phyloP scores from a whole-genome alignment of 768 basidiomycete genomes.

The Mycena rebaudengoi region DNA sequence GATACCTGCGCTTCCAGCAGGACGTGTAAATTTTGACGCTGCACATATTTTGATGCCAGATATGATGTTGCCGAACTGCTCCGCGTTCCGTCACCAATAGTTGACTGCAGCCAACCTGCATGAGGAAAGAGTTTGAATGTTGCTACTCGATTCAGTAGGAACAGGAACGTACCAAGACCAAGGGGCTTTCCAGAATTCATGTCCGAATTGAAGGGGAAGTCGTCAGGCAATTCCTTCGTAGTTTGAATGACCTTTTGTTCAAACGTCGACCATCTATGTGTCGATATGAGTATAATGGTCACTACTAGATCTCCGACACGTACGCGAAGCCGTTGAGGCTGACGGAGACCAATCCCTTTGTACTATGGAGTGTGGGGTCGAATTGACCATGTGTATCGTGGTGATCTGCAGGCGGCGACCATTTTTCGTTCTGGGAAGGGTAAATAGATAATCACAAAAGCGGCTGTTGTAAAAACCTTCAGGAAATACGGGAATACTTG shows the following conservation, averaged over 20 bases:
- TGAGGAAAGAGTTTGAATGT: not conserved
- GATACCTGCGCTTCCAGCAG: slow-evolving; percentile 43
- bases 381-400: slow-evolving; percentile 25
- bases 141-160: too few relatives aligned
- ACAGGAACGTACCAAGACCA: slow-evolving; percentile 37
- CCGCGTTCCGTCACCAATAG: slow-evolving; percentile 41
- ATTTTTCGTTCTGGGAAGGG: slow-evolving; percentile 44
- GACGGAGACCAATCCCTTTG: slow-evolving; percentile 40
- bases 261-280: slow-evolving; percentile 40
- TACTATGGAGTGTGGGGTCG: not conserved
- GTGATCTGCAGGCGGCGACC: slow-evolving; percentile 48
- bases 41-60: slow-evolving; percentile 33
- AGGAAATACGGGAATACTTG: slow-evolving; percentile 42
- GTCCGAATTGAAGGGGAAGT: slow-evolving; percentile 47
- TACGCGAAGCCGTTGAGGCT: too few relatives aligned
- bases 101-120: slow-evolving; percentile 42
- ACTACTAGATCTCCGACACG: too few relatives aligned
- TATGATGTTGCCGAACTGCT: slow-evolving; percentile 50
- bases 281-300: too few relatives aligned
- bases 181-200: slow-evolving; percentile 43
- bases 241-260: slow-evolving; percentile 48
- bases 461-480: slow-evolving; percentile 29
- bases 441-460: not conserved
- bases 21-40: slow-evolving; percentile 46
- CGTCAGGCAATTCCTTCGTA: slow-evolving; percentile 38